These are phyloP conservation scores for Amoebophrya sp. DNA, from an alignment of 169 alveolate species.

Conservation along the genomic window DNA sequence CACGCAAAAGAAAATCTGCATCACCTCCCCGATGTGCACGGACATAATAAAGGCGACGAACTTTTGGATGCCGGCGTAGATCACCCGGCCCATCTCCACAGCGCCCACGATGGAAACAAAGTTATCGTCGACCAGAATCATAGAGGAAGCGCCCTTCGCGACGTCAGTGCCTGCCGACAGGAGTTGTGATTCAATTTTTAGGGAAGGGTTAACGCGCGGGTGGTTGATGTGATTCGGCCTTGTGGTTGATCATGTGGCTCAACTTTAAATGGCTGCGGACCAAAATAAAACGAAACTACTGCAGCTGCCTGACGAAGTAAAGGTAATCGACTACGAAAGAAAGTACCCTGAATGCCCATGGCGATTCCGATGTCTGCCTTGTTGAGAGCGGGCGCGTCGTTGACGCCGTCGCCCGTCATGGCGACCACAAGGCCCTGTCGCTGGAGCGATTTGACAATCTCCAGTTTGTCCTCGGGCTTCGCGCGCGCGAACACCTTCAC, in stretches of 20 bases:
- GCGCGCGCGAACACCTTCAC: conserved; percentile 75
- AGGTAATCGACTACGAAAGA: no score
- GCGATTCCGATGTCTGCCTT: conserved; percentile 87
- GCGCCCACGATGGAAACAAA: conserved; percentile 72
- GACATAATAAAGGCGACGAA: conserved; percentile 74
- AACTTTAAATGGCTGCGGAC: no score
- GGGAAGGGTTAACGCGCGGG: no score
- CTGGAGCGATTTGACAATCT: conserved; percentile 46
- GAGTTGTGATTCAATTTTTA: no score
- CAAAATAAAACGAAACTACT: no score
- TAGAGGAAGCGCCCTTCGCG: conserved; percentile 81
- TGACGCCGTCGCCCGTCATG: conserved; percentile 86
- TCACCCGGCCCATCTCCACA: conserved; percentile 71
- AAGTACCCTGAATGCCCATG: conserved; percentile 81
- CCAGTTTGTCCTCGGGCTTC: conserved; percentile 76
- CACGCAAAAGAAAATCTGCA: conserved; percentile 27
- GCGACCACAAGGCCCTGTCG: conserved; percentile 65
- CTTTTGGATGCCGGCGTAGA: conserved; percentile 71
- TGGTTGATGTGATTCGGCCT: no score
- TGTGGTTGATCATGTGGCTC: no score
- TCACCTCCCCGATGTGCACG: conserved; percentile 65
- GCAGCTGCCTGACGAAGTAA: no score
- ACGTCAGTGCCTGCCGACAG: no score
- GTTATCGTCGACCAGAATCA: conserved; percentile 66
- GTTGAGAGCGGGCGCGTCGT: conserved; percentile 87